Evolutionary conservation across 1,139 yeast species (phyloP), one percentile per base, ranked within the genome.

Genomic region (Sugiyamaella neomexicana): DNA sequence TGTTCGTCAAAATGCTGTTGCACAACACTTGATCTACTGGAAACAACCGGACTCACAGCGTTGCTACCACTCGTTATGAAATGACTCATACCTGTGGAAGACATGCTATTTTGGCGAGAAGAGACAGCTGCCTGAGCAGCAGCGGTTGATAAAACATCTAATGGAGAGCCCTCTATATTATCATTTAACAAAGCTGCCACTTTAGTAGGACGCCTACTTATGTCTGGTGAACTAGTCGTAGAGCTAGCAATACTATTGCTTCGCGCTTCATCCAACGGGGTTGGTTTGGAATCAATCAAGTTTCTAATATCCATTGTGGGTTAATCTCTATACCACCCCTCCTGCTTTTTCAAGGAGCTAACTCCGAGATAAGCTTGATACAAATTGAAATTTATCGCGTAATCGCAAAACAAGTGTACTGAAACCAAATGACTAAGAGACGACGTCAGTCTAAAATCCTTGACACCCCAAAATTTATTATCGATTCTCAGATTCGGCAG

Each of bases 181-280:
- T 63, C 68, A 47, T 66, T 66, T 7, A 66, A 53, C 23, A 66
- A 55, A 7, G 69, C 62, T 6, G 66, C 59, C 20, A 66, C 69
- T 1, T 53, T 53, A 13, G 69, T 65, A 27, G 65, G 66, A 0
- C 69, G 57, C 16, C 69, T 50, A 15, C 62, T 54, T 9, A 53
- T 38, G 13, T 53, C 50, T 9, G 61, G 60, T 5, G 60, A 54
- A 27, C 58, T 54, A 16, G 55, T 49, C 27, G 54, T 46, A 13
- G 60, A 47, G 36, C 42, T 49, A 2, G 51, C 37, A 27, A 39
- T 46, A 23, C 48, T 43, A 34, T n/a, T n/a, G 44, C 52, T 38
- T 34, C 55, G 47, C 23, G 46, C 52, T 41, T 47, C 46, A 16
- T 52, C 45, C 29, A 48, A 44, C 38, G 54, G 54, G 15, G 51